Base-by-base conservation (phyloP, 768 basidiomycete species). In the Phlebiopsis gigantea region DNA sequence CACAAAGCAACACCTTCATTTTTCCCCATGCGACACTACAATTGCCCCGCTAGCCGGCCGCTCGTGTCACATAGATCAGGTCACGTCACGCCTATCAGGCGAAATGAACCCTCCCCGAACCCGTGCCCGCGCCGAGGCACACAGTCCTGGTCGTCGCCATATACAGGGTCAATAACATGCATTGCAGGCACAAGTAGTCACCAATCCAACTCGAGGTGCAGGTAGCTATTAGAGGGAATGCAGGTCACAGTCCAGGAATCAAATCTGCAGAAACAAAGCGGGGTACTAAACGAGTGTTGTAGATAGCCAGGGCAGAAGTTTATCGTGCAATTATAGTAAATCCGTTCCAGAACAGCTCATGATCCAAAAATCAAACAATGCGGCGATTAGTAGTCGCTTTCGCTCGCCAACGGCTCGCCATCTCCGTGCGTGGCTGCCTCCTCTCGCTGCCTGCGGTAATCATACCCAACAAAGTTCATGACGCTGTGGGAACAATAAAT, bases 391-490 rank as follows among this genome's bases (percentile, higher is more conserved):
- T 30, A 30, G 47, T 30, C 29, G 29, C 28, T 21, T 4, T 48
- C 47, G 26, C 17, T 17, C 26, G n/a, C 47, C 4, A 15, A 4
- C 15, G 10, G 5, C 8, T 51, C 50, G 50, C 24, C 50, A 4
- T n/a, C n/a, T 5, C n/a, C 24, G 24, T 21, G 21, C 3, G 8
- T 5, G 19, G 10, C 30, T 12, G n/a, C 30, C 14, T 34, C 50
- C 39, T 51, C 45, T 41, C 55, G 65, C 57, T 68, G 67, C 60
- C 69, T 79, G 56, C 72, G 70, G 62, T 84, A 84, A 52, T 73
- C 75, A 62, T 84, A 77, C 14, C 82, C 82, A 56, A 83, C 79
- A 58, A 85, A 83, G 60, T 74, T 80, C 82, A 84, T 80, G 31
- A 85, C 79, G 63, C 81, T 82, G 41, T 34, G 10, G 25, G 17